Percentiles rank a stretch among this genome's conserved stretches.
phyloP scores from a whole-genome alignment of 1,284 basidiomycete genomes.

The Psilocybe mexicana region DNA sequence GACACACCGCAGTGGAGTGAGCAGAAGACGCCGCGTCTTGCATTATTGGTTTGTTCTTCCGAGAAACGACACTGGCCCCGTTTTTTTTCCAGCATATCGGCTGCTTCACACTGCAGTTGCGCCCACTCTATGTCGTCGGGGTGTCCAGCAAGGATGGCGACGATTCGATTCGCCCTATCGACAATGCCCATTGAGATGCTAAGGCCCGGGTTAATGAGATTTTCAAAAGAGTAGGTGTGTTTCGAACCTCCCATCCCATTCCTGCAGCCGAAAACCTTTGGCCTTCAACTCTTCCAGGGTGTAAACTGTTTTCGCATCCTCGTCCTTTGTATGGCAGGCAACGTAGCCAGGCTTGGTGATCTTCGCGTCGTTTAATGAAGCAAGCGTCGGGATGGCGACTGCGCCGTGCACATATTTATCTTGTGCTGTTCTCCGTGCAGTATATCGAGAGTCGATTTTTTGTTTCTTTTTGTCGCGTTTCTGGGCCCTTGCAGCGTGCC shows the following conservation, averaged over 20 bases:
- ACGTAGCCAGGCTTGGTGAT: too few relatives aligned
- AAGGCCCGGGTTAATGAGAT: too few relatives aligned
- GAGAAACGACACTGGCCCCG: not conserved
- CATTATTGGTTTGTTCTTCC: not conserved
- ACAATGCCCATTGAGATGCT: not conserved
- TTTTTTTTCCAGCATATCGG: not conserved
- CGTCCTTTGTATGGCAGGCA: too few relatives aligned
- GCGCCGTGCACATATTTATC: too few relatives aligned
- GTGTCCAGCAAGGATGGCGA: constrained; percentile 4
- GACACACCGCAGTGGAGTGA: constrained; percentile 11
- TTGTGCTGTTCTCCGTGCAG: too few relatives aligned
- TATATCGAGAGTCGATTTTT: too few relatives aligned
- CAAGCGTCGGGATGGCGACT: too few relatives aligned
- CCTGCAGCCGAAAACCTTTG: not conserved
- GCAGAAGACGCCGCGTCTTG: constrained; percentile 5
- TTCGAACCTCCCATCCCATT: constrained; percentile 6
- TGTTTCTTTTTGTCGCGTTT: too few relatives aligned
- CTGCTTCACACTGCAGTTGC: not conserved
- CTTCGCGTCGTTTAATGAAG: too few relatives aligned
- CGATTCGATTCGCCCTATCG: not conserved
- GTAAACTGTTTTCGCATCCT: too few relatives aligned
- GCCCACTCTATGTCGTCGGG: constrained; percentile 5
- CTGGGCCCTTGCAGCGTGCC: too few relatives aligned
- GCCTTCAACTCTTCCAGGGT: too few relatives aligned
- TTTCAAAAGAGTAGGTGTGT: not conserved